A percentile compares a stretch with the other conserved stretches of the same genome.
Evolutionary conservation across 1,139 yeast species (phyloP).

Genomic region (Kodamaea anthophila): DNA sequence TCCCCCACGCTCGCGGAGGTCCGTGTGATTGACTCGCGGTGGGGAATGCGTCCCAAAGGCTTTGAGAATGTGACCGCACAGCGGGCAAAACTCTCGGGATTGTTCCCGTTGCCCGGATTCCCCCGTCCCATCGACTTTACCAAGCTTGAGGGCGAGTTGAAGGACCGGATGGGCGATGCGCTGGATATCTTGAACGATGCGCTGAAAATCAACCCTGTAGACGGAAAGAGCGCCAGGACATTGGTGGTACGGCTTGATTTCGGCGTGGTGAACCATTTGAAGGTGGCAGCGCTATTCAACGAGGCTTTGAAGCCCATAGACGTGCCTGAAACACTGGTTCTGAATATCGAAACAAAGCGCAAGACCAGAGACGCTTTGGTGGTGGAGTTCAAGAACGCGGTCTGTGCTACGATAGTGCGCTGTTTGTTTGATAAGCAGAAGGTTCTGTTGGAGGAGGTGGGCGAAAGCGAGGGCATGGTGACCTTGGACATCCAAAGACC

Average conservation of each 20-base stretch:
- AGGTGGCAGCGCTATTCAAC: slow-evolving; percentile 38
- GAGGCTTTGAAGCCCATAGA: slow-evolving; percentile 35
- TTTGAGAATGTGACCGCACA: slow-evolving; percentile 74
- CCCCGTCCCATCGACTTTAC: slow-evolving; percentile 53
- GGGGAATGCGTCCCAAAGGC: slow-evolving; percentile 76
- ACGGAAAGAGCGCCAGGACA: slow-evolving; percentile 47
- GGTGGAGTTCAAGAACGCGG: slow-evolving; percentile 47
- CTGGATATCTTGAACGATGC: slow-evolving; percentile 32
- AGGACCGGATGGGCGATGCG: slow-evolving; percentile 34
- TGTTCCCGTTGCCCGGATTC: slow-evolving; percentile 73
- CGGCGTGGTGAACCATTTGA: slow-evolving; percentile 32
- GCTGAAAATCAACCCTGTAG: slow-evolving; percentile 45
- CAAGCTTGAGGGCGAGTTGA: slow-evolving; percentile 44
- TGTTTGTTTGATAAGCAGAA: slow-evolving; percentile 39
- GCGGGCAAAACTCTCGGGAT: slow-evolving; percentile 75
- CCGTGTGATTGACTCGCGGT: slow-evolving; percentile 45
- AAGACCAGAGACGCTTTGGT: slow-evolving; percentile 38
- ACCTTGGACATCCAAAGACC: slow-evolving; percentile 47
- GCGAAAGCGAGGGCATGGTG: slow-evolving; percentile 11
- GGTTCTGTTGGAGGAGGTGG: slow-evolving; percentile 28
- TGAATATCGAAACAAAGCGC: slow-evolving; percentile 28
- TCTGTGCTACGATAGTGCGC: slow-evolving; percentile 56
- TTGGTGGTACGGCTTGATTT: slow-evolving; percentile 44
- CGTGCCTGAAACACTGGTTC: slow-evolving; percentile 21
- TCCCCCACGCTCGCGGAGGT: slow-evolving; percentile 23